Base-by-base conservation (phyloP, 805 yeast species). In the Kodamaea neixiangensis region DNA sequence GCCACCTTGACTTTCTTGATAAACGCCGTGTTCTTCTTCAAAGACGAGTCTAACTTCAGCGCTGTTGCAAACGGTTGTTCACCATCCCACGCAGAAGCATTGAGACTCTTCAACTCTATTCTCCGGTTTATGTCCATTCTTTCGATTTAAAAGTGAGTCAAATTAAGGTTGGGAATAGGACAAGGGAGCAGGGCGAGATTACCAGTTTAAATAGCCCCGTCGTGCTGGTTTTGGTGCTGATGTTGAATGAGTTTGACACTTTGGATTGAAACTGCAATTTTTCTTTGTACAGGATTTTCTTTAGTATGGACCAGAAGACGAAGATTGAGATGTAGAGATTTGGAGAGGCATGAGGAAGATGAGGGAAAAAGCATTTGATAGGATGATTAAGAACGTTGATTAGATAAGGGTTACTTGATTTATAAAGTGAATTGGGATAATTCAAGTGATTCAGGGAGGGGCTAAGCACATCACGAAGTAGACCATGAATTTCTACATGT, bases 21-120 rank as follows among this genome's bases (percentile, higher is more conserved):
- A 60, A 89, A 87, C 0, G 90, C 86, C 3, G 89, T 82, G 62
- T 92, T 89, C 64, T 86, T 88, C 72, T 91, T 91, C 56, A 91
- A 72, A 50, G 92, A 86, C 0, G 96, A 73, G 62, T 91, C 97
- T 7, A 83, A 65, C 54, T 78, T 80, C 11, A 55, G 21, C 1
- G 60, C 54, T 5, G 56, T 47, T 7, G 41, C 17, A 18, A 58
- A 54, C 13, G 53, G 52, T 13, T 22, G 48, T 18, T 69, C 77
- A 0, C 83, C 87, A 33, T 66, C 63, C 87, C 89, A 83, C 1
- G 86, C 49, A n/a, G 13, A 31, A 9, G 15, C 18, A 20, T 47
- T 47, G 29, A 40, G 49, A 13, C 10, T 5, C 22, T 37, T 45
- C 38, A 45, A 21, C 33, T 20, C 43, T 13, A 22, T 35, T n/a